These are phyloP conservation scores for Cyclotella sp. DNA, from an alignment of 108 stramenopile species.

Conservation along the genomic window DNA sequence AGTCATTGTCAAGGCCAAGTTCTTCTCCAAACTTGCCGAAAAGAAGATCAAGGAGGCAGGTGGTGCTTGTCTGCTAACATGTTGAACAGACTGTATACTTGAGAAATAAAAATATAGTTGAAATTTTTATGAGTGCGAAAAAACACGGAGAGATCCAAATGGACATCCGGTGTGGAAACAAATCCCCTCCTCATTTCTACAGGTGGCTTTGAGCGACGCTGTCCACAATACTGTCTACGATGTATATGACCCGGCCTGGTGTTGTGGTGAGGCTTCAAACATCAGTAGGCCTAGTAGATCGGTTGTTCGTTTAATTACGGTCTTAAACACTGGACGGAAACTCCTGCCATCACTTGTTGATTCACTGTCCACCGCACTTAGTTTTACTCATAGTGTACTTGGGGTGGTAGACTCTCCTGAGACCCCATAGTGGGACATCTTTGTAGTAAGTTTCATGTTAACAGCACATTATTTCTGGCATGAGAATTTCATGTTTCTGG, in stretches of 20 bases:
- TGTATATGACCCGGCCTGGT: constrained; percentile 20
- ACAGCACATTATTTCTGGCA: no score
- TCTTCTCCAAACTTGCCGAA: constrained; percentile 98
- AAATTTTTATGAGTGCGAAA: constrained; percentile 60
- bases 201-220: not conserved
- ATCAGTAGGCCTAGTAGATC: not conserved
- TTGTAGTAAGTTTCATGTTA: no score
- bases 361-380: no score
- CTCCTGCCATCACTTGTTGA: no score
- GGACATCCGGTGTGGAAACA: constrained; percentile 57
- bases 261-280: constrained; percentile 20
- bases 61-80: constrained; percentile 94
- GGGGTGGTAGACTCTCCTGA: no score
- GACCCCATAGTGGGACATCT: no score
- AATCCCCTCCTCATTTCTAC: constrained; percentile 12
- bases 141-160: constrained; percentile 51
- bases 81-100: constrained; percentile 48
- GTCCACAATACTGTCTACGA: not conserved
- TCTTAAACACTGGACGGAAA: no score
- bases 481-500: no score
- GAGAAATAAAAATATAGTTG: constrained; percentile 24
- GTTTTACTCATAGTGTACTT: no score
- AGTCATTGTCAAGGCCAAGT: constrained; percentile 99
- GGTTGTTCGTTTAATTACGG: not conserved
- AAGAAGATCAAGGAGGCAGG: constrained; percentile 99